Evolutionary conservation across 345 rosid genomes (phyloP).

Genomic region (Hibiscus mutabilis): DNA sequence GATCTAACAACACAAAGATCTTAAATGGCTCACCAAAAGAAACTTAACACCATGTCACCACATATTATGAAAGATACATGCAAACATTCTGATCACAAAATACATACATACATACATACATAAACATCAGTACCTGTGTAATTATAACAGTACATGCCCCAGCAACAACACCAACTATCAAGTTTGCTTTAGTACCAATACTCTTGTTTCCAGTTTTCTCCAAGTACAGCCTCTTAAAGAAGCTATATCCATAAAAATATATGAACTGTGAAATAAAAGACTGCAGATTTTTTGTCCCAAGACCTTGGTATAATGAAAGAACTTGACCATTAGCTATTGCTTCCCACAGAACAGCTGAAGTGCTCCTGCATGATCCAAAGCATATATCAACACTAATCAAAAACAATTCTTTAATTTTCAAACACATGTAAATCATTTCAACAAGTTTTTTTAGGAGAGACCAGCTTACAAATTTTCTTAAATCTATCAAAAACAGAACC

Average conservation of each 20-base stretch:
- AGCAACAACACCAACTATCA: constrained; percentile 82
- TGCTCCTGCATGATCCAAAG: constrained; percentile 32
- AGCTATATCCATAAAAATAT: constrained; percentile 79
- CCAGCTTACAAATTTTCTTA: not conserved
- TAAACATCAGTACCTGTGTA: constrained; percentile 13
- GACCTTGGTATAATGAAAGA: constrained; percentile 68
- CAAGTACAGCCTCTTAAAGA: constrained; percentile 70
- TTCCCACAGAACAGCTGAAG: constrained; percentile 69
- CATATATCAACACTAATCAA: not conserved
- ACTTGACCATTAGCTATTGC: constrained; percentile 48
- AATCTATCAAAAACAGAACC: no score
- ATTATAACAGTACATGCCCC: constrained; percentile 76
- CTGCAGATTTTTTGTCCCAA: constrained; percentile 71
- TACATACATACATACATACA: no score
- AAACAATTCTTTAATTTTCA: not conserved
- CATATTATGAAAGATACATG: no score
- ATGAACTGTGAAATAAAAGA: constrained; percentile 67
- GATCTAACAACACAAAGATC: not conserved
- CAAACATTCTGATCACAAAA: no score
- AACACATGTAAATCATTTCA: not conserved
- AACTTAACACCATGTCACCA: no score
- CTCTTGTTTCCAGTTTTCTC: constrained; percentile 62
- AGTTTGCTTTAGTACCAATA: constrained; percentile 71
- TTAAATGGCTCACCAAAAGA: no score
- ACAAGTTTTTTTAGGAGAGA: not conserved